phyloP scores from a whole-genome alignment of 495 filamentous ascomycete genomes.

The Astrothelium subdiscretum region DNA sequence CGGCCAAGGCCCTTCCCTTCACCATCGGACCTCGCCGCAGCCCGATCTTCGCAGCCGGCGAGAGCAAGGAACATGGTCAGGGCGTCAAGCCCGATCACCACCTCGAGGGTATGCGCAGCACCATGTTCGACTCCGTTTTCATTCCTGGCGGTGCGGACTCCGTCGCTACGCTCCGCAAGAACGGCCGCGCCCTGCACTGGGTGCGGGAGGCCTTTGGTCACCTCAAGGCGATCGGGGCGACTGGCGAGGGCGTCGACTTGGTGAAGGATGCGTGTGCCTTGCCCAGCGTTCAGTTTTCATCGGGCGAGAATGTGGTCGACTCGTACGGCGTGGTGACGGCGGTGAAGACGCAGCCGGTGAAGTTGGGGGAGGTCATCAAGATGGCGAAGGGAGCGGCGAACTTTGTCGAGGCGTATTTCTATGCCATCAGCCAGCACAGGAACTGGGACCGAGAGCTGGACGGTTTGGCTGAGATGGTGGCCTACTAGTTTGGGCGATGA shows the following conservation, averaged over 20 bases:
- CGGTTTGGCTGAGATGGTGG: slow-evolving; percentile 39
- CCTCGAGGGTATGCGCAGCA: slow-evolving; percentile 70
- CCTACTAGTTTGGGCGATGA: slow-evolving; percentile 14
- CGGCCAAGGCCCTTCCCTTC: slow-evolving; percentile 54
- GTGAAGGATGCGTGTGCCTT: slow-evolving; percentile 47
- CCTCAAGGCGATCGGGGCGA: slow-evolving; percentile 65
- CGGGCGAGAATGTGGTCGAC: slow-evolving; percentile 38
- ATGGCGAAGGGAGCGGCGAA: slow-evolving; percentile 51
- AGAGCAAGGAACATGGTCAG: slow-evolving; percentile 32
- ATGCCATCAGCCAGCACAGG: slow-evolving; percentile 53
- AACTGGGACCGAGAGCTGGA: slow-evolving; percentile 64
- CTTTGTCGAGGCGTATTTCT: slow-evolving; percentile 56
- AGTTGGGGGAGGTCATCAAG: slow-evolving; percentile 42
- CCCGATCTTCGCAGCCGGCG: slow-evolving; percentile 47
- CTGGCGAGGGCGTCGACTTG: slow-evolving; percentile 57
- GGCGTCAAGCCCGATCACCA: slow-evolving; percentile 66
- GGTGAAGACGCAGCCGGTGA: slow-evolving; percentile 37
- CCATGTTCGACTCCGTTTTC: slow-evolving; percentile 76
- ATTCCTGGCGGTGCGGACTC: slow-evolving; percentile 64
- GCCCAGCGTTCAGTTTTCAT: slow-evolving; percentile 39
- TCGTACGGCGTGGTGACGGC: slow-evolving; percentile 64
- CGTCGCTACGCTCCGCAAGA: slow-evolving; percentile 46
- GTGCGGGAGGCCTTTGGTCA: slow-evolving; percentile 74
- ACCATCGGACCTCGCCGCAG: slow-evolving; percentile 55
- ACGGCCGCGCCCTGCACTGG: slow-evolving; percentile 72